Evolutionary conservation across 805 yeast genomes (phyloP), one percentile per base, ranked within the genome.

Genomic region (Jamesozyma jinghongensis): DNA sequence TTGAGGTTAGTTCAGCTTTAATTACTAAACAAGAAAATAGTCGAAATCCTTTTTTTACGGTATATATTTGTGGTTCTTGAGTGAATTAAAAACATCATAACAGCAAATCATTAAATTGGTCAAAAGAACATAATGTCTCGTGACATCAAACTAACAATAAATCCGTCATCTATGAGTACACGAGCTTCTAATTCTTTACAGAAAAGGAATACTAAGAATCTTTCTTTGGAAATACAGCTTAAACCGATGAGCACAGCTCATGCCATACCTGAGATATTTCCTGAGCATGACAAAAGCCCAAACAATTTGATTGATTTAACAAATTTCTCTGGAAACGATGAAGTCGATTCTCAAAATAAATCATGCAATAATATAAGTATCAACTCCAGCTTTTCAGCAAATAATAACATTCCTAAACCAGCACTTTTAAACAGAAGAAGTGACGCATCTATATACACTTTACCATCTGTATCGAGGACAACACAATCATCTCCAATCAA

Each of bases 131-230:
- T 13, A 10, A 27, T 32, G 36, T 26, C 30, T 16, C 32, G 14
- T 7, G 32, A 32, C 6, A 26, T 25, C 14, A 34, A 28, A 16
- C 22, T 40, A 14, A 22, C 34, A 11, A n/a, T 29, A 16, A 26
- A 17, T 20, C 34, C 33, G 4, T 32, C 39, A 34, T 36, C 19
- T 12, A 29, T 40, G 3, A 40, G 38, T 27, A 31, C 43, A 19
- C 46, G 45, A 27, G 45, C 50, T 4, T 46, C 52, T n/a, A 39
- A 46, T 18, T 49, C 53, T 12, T 37, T 54, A 20, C 55, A 56
- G 33, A 50, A 50, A 5, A 52, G 58, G 37, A 59, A 59, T 40
- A 53, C 62, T 3, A 59, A 57, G 43, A 59, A 59, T 25, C 40
- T 59, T 16, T 52, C 54, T 17, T 34, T 59, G 32, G 32, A 29